Percentiles rank a stretch among this genome's conserved stretches.
phyloP scores from a whole-genome alignment of 1,284 basidiomycete species.

The Uromyces viciae-fabae region DNA sequence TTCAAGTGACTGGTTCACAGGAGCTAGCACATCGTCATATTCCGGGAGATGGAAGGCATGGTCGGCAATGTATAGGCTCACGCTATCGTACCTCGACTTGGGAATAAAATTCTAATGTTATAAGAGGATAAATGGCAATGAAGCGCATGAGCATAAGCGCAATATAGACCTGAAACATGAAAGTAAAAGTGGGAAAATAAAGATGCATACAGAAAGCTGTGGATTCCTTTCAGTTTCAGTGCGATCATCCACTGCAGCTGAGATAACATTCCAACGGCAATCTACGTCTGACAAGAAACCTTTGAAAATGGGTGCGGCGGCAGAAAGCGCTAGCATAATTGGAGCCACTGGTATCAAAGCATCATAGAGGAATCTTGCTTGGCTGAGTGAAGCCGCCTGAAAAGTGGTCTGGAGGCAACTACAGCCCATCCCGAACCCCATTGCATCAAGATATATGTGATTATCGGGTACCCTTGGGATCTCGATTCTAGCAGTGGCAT shows the following conservation, averaged over 20 bases:
- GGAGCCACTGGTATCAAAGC: conserved; percentile 89
- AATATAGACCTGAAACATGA: not conserved
- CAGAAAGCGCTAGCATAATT: conserved; percentile 90
- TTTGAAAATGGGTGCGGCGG: conserved; percentile 87
- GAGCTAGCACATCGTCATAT: conserved; percentile 84
- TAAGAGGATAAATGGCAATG: conserved; percentile 44
- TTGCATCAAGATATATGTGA: conserved; percentile 98
- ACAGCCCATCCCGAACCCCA: conserved; percentile 99
- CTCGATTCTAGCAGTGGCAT: conserved; percentile 59
- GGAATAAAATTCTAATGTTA: conserved; percentile 60
- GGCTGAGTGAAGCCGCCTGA: conserved; percentile 86
- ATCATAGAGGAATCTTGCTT: conserved; percentile 90
- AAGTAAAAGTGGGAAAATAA: conserved; percentile 45
- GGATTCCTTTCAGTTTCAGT: conserved; percentile 88
- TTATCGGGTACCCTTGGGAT: conserved; percentile 83
- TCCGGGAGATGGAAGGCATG: conserved; percentile 80
- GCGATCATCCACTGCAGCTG: conserved; percentile 92
- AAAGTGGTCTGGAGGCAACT: conserved; percentile 97
- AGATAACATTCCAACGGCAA: conserved; percentile 97
- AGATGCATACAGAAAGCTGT: conserved; percentile 61
- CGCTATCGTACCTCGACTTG: conserved; percentile 95
- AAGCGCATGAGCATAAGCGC: not conserved
- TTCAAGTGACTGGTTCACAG: conserved; percentile 72
- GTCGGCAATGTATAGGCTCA: conserved; percentile 86
- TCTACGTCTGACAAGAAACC: conserved; percentile 95